phyloP scores from a whole-genome alignment of 1,139 yeast species.

The Pichia sorboxylosa region DNA sequence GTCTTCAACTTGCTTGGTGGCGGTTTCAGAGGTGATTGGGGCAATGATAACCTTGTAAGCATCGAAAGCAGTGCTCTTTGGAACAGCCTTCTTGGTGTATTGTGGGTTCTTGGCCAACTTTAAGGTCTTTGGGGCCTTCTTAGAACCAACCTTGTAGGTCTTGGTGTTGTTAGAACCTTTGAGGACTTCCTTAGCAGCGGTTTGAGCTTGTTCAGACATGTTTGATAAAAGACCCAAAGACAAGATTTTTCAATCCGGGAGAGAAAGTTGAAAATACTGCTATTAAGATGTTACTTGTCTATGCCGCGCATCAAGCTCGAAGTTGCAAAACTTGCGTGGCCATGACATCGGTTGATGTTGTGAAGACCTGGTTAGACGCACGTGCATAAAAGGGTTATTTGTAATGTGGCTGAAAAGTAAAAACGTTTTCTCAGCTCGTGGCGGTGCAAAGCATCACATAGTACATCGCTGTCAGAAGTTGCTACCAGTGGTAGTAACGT shows the following conservation, averaged over 20 bases:
- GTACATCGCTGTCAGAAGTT: no score
- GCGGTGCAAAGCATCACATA: no score
- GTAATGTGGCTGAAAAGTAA: no score
- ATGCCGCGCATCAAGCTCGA: background rate
- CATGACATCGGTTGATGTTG: background rate
- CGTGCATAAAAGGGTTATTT: no score
- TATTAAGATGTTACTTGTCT: no score
- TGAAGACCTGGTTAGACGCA: background rate
- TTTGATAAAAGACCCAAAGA: background rate
- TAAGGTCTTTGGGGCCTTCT: conserved; percentile 94
- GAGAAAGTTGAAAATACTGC: no score
- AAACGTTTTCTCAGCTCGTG: no score
- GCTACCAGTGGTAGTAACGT: no score
- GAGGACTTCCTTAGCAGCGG: conserved; percentile 98
- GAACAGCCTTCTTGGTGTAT: conserved; percentile 94
- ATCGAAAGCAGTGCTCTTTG: conserved; percentile 95
- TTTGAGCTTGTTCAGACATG: conserved; percentile 45
- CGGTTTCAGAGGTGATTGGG: conserved; percentile 97
- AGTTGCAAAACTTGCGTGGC: background rate
- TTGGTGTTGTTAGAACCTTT: conserved; percentile 94
- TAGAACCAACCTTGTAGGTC: conserved; percentile 87
- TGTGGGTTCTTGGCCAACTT: conserved; percentile 88
- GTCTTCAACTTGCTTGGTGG: conserved; percentile 99
- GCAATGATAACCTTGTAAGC: conserved; percentile 89
- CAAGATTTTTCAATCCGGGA: background rate